Base-by-base conservation (phyloP, 1,284 basidiomycete genomes). In the Malassezia obtusa region DNA sequence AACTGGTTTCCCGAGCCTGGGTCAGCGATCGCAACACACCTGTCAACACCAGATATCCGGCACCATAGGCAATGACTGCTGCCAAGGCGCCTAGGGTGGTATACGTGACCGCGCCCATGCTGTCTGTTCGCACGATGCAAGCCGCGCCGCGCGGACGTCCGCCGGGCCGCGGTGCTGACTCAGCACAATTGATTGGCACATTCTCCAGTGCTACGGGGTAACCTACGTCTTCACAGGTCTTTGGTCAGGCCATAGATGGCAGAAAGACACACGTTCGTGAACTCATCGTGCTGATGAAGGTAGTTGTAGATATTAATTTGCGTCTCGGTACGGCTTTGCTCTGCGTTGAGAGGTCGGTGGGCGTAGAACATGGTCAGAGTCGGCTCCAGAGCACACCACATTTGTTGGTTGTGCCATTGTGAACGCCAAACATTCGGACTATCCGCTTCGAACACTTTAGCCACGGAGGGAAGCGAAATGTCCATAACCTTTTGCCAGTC, bases 1-100 rank as follows among this genome's bases (percentile, higher is more conserved):
- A 67, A 65, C 19, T 55, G 39, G 28, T 65, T 58, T 1, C 62
- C 63, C 26, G 60, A 62, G 43, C 63, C 64, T 66, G 24, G 1
- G 22, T 50, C 4, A 55, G 46, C 46, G 12, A 11, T 10, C 19
- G 3, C 25, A 25, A 25, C 53, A 4, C 14, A 45, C 53, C 53
- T 11, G 48, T 40, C 2, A 56, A 36, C 10, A 56, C 47, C 19
- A 56, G 45, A 41, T 56, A 49, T 14, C 53, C 53, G 0, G 47
- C 53, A 3, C 41, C 48, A 30, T 50, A 50, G 10, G 39, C 26
- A 4, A 40, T 19, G 19, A 44, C 31, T 15, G 53, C 53, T 8
- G 28, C 39, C 4, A 56, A 43, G 17, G 44, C 39, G 21, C 53
- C 53, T 2, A 56, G 43, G n/a, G 53, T 49, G 32, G 49, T 46